These are phyloP conservation scores for Circinella minor DNA, from an alignment of 371 early-diverging fungal genomes.

Conservation along the genomic window DNA sequence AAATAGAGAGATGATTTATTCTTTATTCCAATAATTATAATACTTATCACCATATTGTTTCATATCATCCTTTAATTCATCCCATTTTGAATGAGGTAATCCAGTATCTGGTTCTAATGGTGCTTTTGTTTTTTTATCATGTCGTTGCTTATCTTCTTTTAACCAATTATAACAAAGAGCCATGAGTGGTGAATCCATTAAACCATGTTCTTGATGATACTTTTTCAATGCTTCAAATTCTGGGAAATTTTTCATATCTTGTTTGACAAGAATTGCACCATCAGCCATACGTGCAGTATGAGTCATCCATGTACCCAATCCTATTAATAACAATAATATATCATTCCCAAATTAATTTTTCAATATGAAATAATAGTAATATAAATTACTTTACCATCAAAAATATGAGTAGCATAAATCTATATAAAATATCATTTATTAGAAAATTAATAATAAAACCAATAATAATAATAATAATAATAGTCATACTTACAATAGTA, in stretches of 20 bases:
- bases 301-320: slow-evolving; percentile 69
- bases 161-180: slow-evolving; percentile 54
- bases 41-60: slow-evolving; percentile 72
- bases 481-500: slow-evolving; percentile 54
- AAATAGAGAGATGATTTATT: background rate
- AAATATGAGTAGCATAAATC: slow-evolving; percentile 76
- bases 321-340: background rate
- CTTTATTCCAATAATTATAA: slow-evolving; percentile 46
- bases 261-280: slow-evolving; percentile 51
- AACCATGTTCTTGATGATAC: slow-evolving; percentile 28
- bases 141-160: slow-evolving; percentile 41
- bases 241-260: slow-evolving; percentile 44
- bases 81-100: slow-evolving; percentile 68
- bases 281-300: slow-evolving; percentile 76
- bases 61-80: slow-evolving; percentile 76
- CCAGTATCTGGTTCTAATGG: slow-evolving; percentile 40
- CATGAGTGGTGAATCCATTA: slow-evolving; percentile 70
- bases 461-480: background rate
- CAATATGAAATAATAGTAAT: background rate
- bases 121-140: slow-evolving; percentile 23
- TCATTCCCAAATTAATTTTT: background rate
- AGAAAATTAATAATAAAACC: background rate
- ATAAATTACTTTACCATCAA: slow-evolving; percentile 47
- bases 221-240: slow-evolving; percentile 51
- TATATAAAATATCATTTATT: background rate